Base-by-base conservation (phyloP, 2,329 filamentous ascomycete genomes). In the Cladosporium sphaerospermum region DNA sequence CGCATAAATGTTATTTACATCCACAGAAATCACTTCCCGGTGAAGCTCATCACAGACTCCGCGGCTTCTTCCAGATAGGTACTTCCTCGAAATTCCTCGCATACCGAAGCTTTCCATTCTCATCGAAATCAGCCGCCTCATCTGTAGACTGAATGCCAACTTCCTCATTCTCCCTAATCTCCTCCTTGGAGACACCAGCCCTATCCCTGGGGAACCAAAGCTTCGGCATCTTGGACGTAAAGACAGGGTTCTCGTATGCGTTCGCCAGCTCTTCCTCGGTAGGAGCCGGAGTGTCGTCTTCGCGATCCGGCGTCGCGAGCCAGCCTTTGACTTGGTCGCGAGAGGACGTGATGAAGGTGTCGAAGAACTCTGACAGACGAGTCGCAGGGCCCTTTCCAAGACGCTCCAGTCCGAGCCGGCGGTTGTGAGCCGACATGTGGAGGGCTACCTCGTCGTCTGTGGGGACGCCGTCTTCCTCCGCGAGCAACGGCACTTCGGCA, bases 151-250 rank as follows among this genome's bases (percentile, higher is more conserved):
- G 45, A 13, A 77, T 68, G 0, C 61, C 63, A 19, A 65, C 66
- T 53, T 70, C 70, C 50, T 66, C 66, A 23, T 71, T 71, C 37
- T 73, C 66, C 40, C 62, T 57, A 14, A 75, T 70, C 57, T 76
- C 73, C 41, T 73, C 65, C 56, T 66, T 65, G 3, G 66, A 69
- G 9, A 75, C 69, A 3, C 74, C 73, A 62, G 72, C 66, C 11
- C 68, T 66, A 54, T 77, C 75, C 11, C 62, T 62, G 1, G 73
- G 71, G 14, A 76, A 71, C 75, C 75, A 77, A 11, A 77, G 54
- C 11, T 70, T 68, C 2, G 74, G 73, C 1, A 68, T 71, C 45
- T 71, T 67, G 13, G 65, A 67, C 1, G 67, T 74, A 34, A 77
- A 66, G 0, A 71, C 71, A 2, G 74, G 74, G 45, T 73, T 69